Conservation (phyloP, 371 early-diverging fungal genomes). For the Conidiobolus incongruus region DNA sequence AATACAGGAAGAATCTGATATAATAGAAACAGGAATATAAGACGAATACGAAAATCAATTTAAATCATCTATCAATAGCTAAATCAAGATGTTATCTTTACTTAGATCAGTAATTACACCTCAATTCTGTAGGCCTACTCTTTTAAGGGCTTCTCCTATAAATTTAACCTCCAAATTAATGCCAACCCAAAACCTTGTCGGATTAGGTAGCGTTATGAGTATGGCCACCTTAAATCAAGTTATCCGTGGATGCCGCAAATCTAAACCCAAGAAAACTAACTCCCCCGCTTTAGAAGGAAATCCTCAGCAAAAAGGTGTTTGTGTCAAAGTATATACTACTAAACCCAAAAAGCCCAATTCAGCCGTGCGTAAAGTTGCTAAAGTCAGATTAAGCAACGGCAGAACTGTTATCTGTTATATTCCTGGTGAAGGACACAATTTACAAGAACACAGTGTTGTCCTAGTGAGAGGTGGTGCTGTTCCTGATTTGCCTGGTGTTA, state of each 20-base stretch:
- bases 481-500: slow-evolving; percentile 92
- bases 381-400: slow-evolving; percentile 70
- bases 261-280: slow-evolving; percentile 31
- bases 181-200: too few relatives aligned
- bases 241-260: slow-evolving; percentile 66
- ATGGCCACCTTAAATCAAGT: slow-evolving; percentile 94
- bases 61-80: too few relatives aligned
- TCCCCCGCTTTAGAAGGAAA: slow-evolving; percentile 75
- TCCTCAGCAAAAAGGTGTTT: slow-evolving; percentile 83
- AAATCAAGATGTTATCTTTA: too few relatives aligned
- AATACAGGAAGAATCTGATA: too few relatives aligned
- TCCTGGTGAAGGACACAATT: slow-evolving; percentile 93
- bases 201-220: neutral
- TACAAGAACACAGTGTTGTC: slow-evolving; percentile 94
- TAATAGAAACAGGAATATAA: too few relatives aligned
- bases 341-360: slow-evolving; percentile 89
- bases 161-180: too few relatives aligned
- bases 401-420: slow-evolving; percentile 82
- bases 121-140: too few relatives aligned
- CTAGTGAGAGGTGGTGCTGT: slow-evolving; percentile 75
- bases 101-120: too few relatives aligned
- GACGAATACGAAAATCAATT: too few relatives aligned
- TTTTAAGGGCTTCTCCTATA: too few relatives aligned
- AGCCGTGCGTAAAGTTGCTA: slow-evolving; percentile 67
- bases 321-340: slow-evolving; percentile 82